Base-by-base conservation (phyloP, 768 basidiomycete species). In the Sporobolomyces phaffii region DNA sequence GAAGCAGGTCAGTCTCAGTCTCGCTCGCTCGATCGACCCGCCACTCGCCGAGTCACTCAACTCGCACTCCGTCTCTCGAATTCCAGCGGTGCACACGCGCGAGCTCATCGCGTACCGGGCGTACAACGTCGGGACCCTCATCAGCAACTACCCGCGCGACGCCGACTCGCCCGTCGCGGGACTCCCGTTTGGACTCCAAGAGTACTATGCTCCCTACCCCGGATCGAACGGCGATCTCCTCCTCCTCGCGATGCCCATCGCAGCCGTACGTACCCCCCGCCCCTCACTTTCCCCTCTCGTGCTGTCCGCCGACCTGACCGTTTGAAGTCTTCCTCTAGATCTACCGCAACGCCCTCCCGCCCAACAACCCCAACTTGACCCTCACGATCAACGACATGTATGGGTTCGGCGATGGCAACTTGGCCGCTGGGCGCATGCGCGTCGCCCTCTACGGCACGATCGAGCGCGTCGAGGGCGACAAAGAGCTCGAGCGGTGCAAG, bases 191-290 rank as follows among this genome's bases (percentile, higher is more conserved):
- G 66, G 66, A 4, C 63, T 72, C 18, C 68, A 69, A 49, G 70
- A 72, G 60, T 72, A 68, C 66, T 72, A 72, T 38, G 70, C 70
- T 2, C 63, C 45, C 11, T 72, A 68, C 64, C 70, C 70, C 11
- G 66, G 65, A 22, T 68, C 60, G 44, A 60, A 63, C 17, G 70
- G 70, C 22, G 70, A 72, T 48, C 45, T 72, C n/a, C 56, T 68
- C 31, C 33, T 72, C 22, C 57, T 72, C 49, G 70, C 66, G 3
- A 72, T 72, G 70, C 70, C 66, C 10, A 68, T 72, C 44, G 62
- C 70, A 0, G 62, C 51, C 14, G 68, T 65, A 1, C 38, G 68
- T 57, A 28, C 45, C 18, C 20, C 49, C 51, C 50, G 10, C 60
- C 26, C 43, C 33, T 17, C 33, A 31, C 33, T 15, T 36, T 47